Percentiles rank a stretch among this genome's conserved stretches.
Conservation (phyloP, 2,329 filamentous ascomycete species). For the Colletotrichum theobromicola region DNA sequence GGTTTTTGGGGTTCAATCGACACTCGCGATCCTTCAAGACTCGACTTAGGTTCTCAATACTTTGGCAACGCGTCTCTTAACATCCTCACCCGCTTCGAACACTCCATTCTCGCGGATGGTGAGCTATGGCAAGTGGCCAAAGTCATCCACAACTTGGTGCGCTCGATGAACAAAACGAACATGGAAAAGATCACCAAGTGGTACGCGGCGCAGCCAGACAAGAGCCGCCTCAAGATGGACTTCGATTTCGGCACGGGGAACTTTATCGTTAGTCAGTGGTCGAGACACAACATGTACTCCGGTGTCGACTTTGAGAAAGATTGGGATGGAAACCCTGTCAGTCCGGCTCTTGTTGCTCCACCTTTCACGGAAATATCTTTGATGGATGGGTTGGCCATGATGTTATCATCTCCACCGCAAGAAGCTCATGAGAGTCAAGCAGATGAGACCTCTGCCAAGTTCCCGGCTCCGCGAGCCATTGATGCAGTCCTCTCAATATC, state of each 20-base stretch:
- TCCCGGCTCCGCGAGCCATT: background rate
- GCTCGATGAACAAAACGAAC: background rate
- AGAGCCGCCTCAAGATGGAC: background rate
- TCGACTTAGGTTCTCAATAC: background rate
- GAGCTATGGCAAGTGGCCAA: background rate
- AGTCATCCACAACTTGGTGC: background rate
- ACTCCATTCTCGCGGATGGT: rapidly evolving
- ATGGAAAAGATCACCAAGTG: background rate
- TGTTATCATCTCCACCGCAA: background rate
- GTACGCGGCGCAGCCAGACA: background rate
- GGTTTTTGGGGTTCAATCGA: background rate
- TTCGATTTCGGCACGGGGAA: background rate
- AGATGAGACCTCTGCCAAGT: rapidly evolving
- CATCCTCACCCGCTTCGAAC: background rate
- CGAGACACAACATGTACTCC: background rate
- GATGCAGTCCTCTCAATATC: background rate
- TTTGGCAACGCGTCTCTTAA: background rate
- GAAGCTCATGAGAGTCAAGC: background rate
- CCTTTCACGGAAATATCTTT: background rate
- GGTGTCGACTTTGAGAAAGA: background rate
- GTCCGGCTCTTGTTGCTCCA: background rate
- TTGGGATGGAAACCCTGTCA: rapidly evolving
- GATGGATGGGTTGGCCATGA: background rate
- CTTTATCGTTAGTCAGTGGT: background rate
- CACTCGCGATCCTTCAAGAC: background rate